These are phyloP conservation scores for Achaetomium macrosporum DNA, from an alignment of 2,329 filamentous ascomycete species.

Conservation along the genomic window DNA sequence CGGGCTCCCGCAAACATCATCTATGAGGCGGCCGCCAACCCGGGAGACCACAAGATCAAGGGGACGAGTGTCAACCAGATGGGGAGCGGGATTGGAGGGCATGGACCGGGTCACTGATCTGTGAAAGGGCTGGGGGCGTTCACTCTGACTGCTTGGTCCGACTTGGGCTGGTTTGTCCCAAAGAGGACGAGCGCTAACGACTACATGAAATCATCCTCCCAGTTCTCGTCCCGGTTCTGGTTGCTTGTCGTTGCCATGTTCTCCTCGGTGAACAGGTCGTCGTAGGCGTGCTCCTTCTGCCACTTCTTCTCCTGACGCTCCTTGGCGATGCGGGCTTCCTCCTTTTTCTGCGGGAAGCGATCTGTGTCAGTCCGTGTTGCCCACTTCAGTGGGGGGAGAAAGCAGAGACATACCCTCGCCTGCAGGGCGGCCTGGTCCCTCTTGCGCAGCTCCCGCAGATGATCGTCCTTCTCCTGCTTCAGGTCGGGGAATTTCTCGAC, in stretches of 20 bases:
- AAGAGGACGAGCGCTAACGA: neutral
- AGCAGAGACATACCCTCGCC: slow-evolving; percentile 47
- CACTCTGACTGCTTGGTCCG: slow-evolving; percentile 27
- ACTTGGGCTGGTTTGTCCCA: neutral
- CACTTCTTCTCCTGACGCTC: slow-evolving; percentile 86
- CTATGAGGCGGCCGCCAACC: slow-evolving; percentile 92
- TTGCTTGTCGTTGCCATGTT: slow-evolving; percentile 74
- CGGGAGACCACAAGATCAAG: slow-evolving; percentile 71
- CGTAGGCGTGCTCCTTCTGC: slow-evolving; percentile 97
- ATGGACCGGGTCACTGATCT: slow-evolving; percentile 29
- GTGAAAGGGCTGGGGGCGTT: slow-evolving; percentile 1
- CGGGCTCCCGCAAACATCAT: slow-evolving; percentile 78
- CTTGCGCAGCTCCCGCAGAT: slow-evolving; percentile 63
- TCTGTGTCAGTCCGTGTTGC: slow-evolving; percentile 10
- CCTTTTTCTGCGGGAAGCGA: slow-evolving; percentile 56
- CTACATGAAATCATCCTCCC: slow-evolving; percentile 92
- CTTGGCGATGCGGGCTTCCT: slow-evolving; percentile 65
- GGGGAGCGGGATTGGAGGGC: slow-evolving; percentile 46
- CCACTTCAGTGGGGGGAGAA: neutral
- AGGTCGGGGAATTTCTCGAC: slow-evolving; percentile 84
- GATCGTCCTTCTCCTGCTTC: slow-evolving; percentile 72
- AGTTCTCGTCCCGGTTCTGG: slow-evolving; percentile 70
- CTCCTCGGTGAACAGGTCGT: slow-evolving; percentile 82
- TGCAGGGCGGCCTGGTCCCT: slow-evolving; percentile 60
- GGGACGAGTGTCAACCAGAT: slow-evolving; percentile 50